Conservation (phyloP, 1,284 basidiomycete genomes). For the Trametes versicolor region DNA sequence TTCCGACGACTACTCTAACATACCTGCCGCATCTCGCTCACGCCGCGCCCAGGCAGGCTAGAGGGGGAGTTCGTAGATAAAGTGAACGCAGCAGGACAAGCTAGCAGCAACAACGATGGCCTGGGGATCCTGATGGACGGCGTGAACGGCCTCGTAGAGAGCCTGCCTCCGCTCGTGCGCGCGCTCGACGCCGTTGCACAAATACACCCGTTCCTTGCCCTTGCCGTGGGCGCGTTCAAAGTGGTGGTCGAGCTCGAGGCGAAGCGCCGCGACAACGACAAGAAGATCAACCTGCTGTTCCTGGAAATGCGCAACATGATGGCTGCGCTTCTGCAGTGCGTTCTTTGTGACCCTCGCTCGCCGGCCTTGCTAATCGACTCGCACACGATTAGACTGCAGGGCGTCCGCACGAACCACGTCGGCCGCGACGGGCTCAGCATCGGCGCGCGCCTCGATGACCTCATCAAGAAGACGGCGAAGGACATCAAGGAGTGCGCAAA, state of each 20-base stretch:
- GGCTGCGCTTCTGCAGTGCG: constrained; percentile 51
- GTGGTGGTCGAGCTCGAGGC: constrained; percentile 51
- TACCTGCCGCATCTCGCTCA: neutral
- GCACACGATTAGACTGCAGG: neutral
- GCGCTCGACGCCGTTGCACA: constrained; percentile 39
- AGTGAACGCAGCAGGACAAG: neutral
- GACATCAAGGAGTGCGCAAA: constrained; percentile 47
- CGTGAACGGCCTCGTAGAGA: constrained; percentile 34
- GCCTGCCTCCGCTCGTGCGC: constrained; percentile 37
- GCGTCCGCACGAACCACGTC: constrained; percentile 10
- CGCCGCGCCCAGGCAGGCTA: neutral
- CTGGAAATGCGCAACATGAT: constrained; percentile 58
- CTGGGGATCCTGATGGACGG: constrained; percentile 1
- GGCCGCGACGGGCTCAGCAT: constrained; percentile 36
- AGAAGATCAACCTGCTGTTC: constrained; percentile 51
- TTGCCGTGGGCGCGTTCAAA: constrained; percentile 55
- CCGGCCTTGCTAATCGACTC: constrained; percentile 11
- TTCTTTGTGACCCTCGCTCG: constrained; percentile 28
- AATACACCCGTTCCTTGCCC: constrained; percentile 44
- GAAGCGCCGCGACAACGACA: constrained; percentile 53
- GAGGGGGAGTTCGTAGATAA: neutral
- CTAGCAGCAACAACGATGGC: constrained; percentile 1
- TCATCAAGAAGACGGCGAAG: constrained; percentile 35
- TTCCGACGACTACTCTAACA: neutral
- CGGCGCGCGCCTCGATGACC: constrained; percentile 32